These are phyloP conservation scores for Penstemon barbatus DNA, from an alignment of 257 asterid species.

Conservation along the genomic window DNA sequence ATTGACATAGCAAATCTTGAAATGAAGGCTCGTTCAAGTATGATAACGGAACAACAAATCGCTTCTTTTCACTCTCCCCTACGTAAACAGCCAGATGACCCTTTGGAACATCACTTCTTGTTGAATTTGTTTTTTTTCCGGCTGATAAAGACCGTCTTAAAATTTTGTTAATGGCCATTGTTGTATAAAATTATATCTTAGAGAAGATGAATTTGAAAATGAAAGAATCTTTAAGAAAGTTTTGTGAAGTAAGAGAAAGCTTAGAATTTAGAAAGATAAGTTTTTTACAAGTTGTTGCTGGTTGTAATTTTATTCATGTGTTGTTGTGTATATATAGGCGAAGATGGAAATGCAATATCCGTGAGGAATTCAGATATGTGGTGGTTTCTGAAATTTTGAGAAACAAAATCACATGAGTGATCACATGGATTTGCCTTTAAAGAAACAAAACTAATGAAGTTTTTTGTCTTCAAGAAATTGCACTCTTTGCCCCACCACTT, in stretches of 20 bases:
- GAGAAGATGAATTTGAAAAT: too few relatives aligned
- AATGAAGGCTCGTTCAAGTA: too few relatives aligned
- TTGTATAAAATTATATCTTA: background rate
- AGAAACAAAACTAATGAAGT: too few relatives aligned
- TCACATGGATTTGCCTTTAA: too few relatives aligned
- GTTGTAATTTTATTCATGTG: background rate
- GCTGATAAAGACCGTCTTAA: background rate
- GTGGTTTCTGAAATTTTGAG: too few relatives aligned
- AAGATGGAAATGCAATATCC: background rate
- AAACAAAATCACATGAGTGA: too few relatives aligned
- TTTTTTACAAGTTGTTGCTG: background rate
- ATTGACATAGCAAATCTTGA: too few relatives aligned
- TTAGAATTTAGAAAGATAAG: too few relatives aligned
- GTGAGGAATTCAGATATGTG: background rate
- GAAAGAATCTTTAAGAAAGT: background rate
- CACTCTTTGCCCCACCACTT: too few relatives aligned
- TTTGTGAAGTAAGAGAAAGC: background rate
- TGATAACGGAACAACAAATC: too few relatives aligned
- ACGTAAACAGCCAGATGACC: conserved; percentile 37
- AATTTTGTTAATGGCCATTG: background rate
- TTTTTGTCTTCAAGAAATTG: too few relatives aligned
- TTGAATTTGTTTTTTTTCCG: background rate
- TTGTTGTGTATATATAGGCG: background rate
- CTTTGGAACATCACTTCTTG: conserved; percentile 24
- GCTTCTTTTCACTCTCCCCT: conserved; percentile 24